These are phyloP conservation scores for Alternaria dauci DNA, from an alignment of 2,329 filamentous ascomycete species.

Conservation along the genomic window DNA sequence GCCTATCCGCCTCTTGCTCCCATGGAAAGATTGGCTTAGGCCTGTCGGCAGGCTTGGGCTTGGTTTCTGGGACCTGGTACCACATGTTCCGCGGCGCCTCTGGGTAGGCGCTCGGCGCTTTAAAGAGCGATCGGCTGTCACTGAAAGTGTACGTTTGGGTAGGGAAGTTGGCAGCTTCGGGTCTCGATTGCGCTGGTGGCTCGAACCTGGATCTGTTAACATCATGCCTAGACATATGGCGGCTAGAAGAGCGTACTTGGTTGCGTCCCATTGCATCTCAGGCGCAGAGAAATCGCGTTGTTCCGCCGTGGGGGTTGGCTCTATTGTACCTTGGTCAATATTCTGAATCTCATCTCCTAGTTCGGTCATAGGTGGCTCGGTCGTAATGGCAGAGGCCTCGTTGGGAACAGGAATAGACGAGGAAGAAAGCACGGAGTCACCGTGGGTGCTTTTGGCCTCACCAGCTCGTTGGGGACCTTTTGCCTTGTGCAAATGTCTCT, in stretches of 20 bases:
- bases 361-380: conserved; percentile 56
- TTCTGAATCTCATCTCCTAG: conserved; percentile 54
- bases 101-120: conserved; percentile 78
- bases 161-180: conserved; percentile 87
- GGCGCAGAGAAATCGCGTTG: conserved; percentile 66
- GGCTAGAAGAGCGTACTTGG: conserved; percentile 56
- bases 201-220: conserved; percentile 42
- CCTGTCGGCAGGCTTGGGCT: conserved; percentile 66
- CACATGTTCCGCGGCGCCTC: conserved; percentile 88
- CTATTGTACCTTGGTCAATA: conserved; percentile 53
- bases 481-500: conserved; percentile 72
- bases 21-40: conserved; percentile 86
- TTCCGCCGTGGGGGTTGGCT: conserved; percentile 56
- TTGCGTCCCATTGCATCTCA: conserved; percentile 68
- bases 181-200: conserved; percentile 72
- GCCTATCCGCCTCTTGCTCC: conserved; percentile 73
- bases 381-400: conserved; percentile 45
- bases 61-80: conserved; percentile 75
- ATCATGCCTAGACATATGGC: not conserved
- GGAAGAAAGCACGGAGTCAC: conserved; percentile 12
- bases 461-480: conserved; percentile 9
- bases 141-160: conserved; percentile 84
- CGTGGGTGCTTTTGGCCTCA: conserved; percentile 20
- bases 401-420: conserved; percentile 29
- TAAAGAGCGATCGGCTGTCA: conserved; percentile 75